These are phyloP conservation scores for Cordyceps cicadae DNA, from an alignment of 2,329 filamentous ascomycete genomes.

Conservation along the genomic window DNA sequence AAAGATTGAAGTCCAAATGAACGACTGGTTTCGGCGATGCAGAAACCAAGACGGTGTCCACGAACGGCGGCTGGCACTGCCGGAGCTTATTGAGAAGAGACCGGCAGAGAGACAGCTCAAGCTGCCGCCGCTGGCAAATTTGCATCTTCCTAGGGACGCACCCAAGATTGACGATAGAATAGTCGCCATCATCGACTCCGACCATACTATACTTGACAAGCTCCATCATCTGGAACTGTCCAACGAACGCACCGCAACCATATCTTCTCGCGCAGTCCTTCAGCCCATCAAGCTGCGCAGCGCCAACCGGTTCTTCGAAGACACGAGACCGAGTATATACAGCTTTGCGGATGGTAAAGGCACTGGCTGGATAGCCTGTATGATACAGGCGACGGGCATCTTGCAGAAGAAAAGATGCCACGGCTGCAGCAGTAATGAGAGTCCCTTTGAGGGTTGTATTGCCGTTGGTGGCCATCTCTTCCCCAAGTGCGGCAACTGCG, in stretches of 20 bases:
- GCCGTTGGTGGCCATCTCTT: constrained; percentile 34
- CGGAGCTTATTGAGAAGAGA: not conserved
- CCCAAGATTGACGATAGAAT: not conserved
- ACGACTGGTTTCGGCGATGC: not conserved
- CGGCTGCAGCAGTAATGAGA: constrained; percentile 34
- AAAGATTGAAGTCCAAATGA: not conserved
- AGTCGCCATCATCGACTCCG: not conserved
- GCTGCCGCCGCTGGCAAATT: not conserved
- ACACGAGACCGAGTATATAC: constrained; percentile 33
- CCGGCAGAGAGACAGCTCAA: not conserved
- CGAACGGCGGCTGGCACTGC: not conserved
- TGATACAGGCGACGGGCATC: constrained; percentile 42
- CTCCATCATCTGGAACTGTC: not conserved
- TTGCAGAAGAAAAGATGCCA: constrained; percentile 31
- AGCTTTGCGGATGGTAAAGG: constrained; percentile 33
- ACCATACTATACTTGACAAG: not conserved
- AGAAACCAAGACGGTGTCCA: not conserved
- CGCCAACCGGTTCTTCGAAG: constrained; percentile 32
- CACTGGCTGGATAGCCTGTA: constrained; percentile 39
- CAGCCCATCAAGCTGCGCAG: constrained; percentile 34
- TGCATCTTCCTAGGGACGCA: not conserved
- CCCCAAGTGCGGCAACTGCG: constrained; percentile 42
- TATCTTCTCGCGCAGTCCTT: constrained; percentile 24
- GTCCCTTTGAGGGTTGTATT: constrained; percentile 38
- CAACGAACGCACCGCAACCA: not conserved